Conservation (phyloP, 306 rosid species). For the Lathyrus tuberosus region DNA sequence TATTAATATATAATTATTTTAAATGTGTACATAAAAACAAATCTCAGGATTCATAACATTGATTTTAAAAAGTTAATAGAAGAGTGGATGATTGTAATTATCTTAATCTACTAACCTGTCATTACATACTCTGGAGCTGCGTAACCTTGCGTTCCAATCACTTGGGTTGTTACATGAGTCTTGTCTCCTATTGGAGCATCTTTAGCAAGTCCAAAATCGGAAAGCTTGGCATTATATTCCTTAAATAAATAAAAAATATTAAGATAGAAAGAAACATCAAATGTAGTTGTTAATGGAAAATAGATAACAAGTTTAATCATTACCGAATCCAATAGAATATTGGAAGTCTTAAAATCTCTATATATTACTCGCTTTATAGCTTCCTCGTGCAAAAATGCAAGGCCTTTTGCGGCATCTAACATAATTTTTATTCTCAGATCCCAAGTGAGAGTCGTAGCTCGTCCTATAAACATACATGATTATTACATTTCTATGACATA, state of each 20-base stretch:
- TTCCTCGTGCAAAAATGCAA: conserved; percentile 72
- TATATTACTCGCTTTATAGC: conserved; percentile 56
- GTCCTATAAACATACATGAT: conserved; percentile 30
- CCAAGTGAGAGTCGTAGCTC: conserved; percentile 55
- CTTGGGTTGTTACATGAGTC: conserved; percentile 66
- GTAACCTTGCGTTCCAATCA: conserved; percentile 69
- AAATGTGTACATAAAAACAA: no score
- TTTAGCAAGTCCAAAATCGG: conserved; percentile 69
- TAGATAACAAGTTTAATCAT: background rate
- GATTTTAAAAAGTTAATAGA: no score
- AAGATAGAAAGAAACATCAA: background rate
- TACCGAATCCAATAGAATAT: conserved; percentile 61
- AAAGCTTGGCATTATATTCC: conserved; percentile 71
- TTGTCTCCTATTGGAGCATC: conserved; percentile 65
- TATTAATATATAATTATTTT: no score
- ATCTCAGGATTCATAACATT: no score
- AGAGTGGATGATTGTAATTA: background rate
- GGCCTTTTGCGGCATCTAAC: conserved; percentile 72
- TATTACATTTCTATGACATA: no score
- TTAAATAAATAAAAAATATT: conserved; percentile 35
- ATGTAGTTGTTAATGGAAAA: background rate
- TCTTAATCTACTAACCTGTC: conserved; percentile 57
- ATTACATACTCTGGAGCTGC: conserved; percentile 68
- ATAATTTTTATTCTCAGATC: conserved; percentile 54
- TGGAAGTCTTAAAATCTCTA: conserved; percentile 73